phyloP scores from a whole-genome alignment of 1,284 basidiomycete genomes.

The Exobasidium rhododendri region DNA sequence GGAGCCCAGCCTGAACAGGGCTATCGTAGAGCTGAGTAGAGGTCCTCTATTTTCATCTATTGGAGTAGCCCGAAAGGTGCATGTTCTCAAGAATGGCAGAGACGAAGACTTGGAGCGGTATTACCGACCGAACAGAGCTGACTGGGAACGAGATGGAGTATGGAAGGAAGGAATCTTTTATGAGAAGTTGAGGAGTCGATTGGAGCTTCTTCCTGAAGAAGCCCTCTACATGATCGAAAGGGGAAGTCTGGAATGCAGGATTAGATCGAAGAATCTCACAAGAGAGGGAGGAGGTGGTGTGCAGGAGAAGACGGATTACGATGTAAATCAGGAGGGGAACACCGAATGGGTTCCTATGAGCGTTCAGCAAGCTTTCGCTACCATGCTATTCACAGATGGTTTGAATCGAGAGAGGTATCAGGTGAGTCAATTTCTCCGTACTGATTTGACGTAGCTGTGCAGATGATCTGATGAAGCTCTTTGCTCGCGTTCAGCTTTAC shows the following conservation, averaged over 20 bases:
- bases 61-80: constrained; percentile 28
- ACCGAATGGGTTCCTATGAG: constrained; percentile 66
- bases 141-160: constrained; percentile 11
- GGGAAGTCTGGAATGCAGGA: constrained; percentile 60
- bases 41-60: constrained; percentile 45
- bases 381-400: constrained; percentile 74
- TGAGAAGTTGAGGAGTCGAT: constrained; percentile 10
- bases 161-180: constrained; percentile 17
- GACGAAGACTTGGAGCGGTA: neutral
- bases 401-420: constrained; percentile 73
- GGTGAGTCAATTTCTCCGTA: constrained; percentile 61
- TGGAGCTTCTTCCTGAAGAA: constrained; percentile 89
- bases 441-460: constrained; percentile 1
- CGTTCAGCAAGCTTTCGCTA: constrained; percentile 80
- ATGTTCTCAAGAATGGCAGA: constrained; percentile 4
- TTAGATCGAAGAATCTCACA: constrained; percentile 65
- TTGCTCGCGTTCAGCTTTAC: constrained; percentile 68
- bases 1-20: constrained; percentile 31
- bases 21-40: constrained; percentile 35
- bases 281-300: constrained; percentile 23
- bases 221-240: constrained; percentile 86
- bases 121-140: neutral
- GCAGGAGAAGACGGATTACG: constrained; percentile 23
- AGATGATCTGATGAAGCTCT: neutral
- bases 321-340: constrained; percentile 41